These are phyloP conservation scores for Aspergillus tanneri DNA, from an alignment of 2,329 filamentous ascomycete species.

Conservation along the genomic window DNA sequence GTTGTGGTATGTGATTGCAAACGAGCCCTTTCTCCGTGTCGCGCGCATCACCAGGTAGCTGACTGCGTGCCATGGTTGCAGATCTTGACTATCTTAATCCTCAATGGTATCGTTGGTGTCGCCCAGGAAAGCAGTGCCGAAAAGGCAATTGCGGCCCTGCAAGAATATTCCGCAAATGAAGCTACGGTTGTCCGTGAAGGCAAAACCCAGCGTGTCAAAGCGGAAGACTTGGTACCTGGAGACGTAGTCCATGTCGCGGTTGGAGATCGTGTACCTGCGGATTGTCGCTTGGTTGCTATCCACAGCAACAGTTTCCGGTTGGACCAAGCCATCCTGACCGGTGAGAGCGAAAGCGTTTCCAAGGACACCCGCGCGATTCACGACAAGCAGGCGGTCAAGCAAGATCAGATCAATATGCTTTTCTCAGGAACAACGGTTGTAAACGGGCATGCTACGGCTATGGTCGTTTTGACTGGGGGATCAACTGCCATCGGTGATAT, in stretches of 20 bases:
- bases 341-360: constrained; percentile 93
- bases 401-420: constrained; percentile 96
- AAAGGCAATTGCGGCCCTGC: constrained; percentile 94
- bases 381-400: constrained; percentile 85
- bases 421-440: constrained; percentile 98
- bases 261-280: constrained; percentile 89
- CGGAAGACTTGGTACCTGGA: constrained; percentile 94
- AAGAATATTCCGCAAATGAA: constrained; percentile 98
- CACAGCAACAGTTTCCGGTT: constrained; percentile 97
- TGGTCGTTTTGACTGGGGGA: constrained; percentile 85
- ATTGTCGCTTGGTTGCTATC: constrained; percentile 84
- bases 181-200: constrained; percentile 90
- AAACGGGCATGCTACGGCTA: constrained; percentile 83
- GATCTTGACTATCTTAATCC: constrained; percentile 94
- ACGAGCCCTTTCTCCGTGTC: neutral
- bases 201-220: constrained; percentile 77
- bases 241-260: constrained; percentile 86
- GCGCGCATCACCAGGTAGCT: constrained; percentile 15
- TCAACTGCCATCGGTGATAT: constrained; percentile 97
- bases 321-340: constrained; percentile 95
- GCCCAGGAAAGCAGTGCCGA: constrained; percentile 98
- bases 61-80: constrained; percentile 36
- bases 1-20: constrained; percentile 68
- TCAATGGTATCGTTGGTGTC: constrained; percentile 95
- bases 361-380: constrained; percentile 71